Evolutionary conservation across 2,329 filamentous ascomycete genomes (phyloP).

Genomic region (Myrmaecium sp.): DNA sequence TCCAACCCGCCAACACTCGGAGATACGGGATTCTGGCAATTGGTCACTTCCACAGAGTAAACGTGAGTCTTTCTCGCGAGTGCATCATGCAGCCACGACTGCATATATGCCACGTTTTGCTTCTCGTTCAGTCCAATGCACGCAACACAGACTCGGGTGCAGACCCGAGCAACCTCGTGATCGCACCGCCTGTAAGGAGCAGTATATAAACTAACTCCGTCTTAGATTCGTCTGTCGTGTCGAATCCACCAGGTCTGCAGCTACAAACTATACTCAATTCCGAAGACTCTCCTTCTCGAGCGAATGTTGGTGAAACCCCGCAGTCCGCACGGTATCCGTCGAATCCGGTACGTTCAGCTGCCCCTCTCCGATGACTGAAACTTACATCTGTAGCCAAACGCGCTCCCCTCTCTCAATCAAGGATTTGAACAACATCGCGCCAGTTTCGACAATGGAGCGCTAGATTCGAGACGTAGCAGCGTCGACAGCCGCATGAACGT

Average conservation of each 20-base stretch:
- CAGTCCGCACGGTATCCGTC: constrained; percentile 20
- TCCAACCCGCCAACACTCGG: constrained; percentile 16
- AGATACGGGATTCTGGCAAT: constrained; percentile 39
- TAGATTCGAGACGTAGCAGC: constrained; percentile 54
- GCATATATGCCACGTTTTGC: constrained; percentile 3
- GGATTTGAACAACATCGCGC: constrained; percentile 27
- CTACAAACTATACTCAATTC: constrained; percentile 32
- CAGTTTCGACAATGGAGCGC: constrained; percentile 31
- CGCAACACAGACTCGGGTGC: constrained; percentile 1
- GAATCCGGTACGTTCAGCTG: too few relatives aligned
- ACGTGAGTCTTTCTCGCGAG: constrained; percentile 21
- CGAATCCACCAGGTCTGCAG: constrained; percentile 30
- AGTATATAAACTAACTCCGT: constrained; percentile 1
- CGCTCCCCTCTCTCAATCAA: constrained; percentile 42
- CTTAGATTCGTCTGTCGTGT: constrained; percentile 24
- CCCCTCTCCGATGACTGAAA: constrained; percentile 9
- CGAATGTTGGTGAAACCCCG: constrained; percentile 25
- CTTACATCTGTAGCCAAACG: constrained; percentile 16
- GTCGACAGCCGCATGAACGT: constrained; percentile 66
- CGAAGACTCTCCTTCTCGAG: constrained; percentile 30
- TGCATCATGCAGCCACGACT: constrained; percentile 2
- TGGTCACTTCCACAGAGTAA: constrained; percentile 43
- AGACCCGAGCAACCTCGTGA: not conserved
- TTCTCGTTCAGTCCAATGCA: constrained; percentile 1
- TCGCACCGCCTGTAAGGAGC: not conserved